Evolutionary conservation across 108 stramenopile species (phyloP).

Genomic region (Cyclotella choctawhatcheeana): DNA sequence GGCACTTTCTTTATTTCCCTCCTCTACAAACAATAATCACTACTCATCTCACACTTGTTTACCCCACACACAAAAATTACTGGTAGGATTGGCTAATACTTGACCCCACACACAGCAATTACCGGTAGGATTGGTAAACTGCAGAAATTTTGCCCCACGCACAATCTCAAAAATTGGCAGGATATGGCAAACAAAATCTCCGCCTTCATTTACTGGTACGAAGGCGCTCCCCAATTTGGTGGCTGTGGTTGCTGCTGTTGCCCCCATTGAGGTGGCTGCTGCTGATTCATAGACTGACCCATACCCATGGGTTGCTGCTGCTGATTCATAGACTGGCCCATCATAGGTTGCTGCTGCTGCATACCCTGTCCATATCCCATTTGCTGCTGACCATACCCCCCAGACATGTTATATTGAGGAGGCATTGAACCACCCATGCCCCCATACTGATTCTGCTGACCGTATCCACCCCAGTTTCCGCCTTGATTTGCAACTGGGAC

Average conservation of each 20-base stretch:
- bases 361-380: slow-evolving; percentile 52
- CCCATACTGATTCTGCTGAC: slow-evolving; percentile 43
- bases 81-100: slow-evolving; percentile 7
- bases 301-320: slow-evolving; percentile 44
- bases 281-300: slow-evolving; percentile 53
- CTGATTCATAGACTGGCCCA: slow-evolving; percentile 42
- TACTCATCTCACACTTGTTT: neutral
- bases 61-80: slow-evolving; percentile 7
- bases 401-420: slow-evolving; percentile 41
- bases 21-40: neutral
- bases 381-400: slow-evolving; percentile 44
- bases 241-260: slow-evolving; percentile 59
- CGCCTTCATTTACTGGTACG: slow-evolving; percentile 27
- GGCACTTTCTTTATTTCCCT: neutral
- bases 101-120: slow-evolving; percentile 1
- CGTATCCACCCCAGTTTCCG: slow-evolving; percentile 73
- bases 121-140: slow-evolving; percentile 14
- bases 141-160: neutral
- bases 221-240: slow-evolving; percentile 38
- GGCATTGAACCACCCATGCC: slow-evolving; percentile 25
- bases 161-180: neutral
- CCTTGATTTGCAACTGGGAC: slow-evolving; percentile 66
- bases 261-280: slow-evolving; percentile 42
- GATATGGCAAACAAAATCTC: neutral
- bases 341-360: slow-evolving; percentile 44